Conservation (phyloP, 2,329 filamentous ascomycete species). For the Colletotrichum noveboracense region DNA sequence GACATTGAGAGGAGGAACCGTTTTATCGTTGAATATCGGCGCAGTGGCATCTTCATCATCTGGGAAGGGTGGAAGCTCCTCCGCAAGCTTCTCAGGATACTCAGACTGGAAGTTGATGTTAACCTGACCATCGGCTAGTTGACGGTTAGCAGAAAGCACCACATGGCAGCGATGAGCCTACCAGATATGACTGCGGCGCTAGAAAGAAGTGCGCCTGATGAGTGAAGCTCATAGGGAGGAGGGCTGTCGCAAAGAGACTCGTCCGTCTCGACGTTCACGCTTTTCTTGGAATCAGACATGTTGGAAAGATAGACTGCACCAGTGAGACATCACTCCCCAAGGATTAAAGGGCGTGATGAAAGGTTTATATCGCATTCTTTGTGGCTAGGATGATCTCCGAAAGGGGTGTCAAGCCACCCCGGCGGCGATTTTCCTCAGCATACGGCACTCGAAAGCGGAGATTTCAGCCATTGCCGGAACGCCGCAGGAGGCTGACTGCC, state of each 20-base stretch:
- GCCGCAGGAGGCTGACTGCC: background rate
- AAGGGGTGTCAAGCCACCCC: background rate
- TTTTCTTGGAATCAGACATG: background rate
- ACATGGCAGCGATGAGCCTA: background rate
- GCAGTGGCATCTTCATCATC: background rate
- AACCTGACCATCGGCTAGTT: background rate
- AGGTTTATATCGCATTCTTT: background rate
- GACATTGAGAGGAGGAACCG: constrained; percentile 8
- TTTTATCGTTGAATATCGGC: background rate
- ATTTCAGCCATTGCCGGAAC: background rate
- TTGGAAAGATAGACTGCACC: background rate
- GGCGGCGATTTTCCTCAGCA: background rate
- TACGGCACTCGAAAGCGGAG: background rate
- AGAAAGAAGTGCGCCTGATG: background rate
- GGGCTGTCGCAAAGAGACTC: background rate
- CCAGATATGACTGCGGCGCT: background rate
- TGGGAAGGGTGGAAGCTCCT: background rate
- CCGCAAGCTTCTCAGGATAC: background rate
- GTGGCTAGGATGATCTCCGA: fast-evolving
- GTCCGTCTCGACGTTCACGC: background rate
- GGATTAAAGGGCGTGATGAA: background rate
- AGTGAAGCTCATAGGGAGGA: constrained; percentile 4
- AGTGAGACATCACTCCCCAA: background rate
- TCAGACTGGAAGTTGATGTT: background rate
- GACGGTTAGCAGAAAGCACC: background rate